phyloP scores from a whole-genome alignment of 768 basidiomycete genomes.

The Mycena capillaripes region DNA sequence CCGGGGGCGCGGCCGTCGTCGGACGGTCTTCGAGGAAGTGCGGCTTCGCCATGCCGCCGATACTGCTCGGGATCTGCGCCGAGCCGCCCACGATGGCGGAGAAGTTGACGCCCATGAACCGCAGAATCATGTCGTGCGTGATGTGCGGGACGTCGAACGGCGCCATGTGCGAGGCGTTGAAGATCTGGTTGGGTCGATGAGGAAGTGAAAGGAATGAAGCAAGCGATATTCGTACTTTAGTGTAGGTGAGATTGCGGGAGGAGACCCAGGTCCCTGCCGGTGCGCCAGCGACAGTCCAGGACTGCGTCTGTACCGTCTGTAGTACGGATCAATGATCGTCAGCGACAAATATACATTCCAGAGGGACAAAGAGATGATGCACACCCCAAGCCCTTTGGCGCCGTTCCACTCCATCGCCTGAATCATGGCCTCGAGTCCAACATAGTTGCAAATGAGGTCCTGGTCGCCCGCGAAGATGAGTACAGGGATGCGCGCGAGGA shows the following conservation, averaged over 20 bases:
- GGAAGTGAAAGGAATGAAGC: background rate
- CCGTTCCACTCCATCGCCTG: conserved; percentile 90
- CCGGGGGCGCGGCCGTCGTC: conserved; percentile 49
- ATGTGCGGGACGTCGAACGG: conserved; percentile 89
- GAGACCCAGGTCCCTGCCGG: conserved; percentile 93
- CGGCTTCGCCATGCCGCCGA: conserved; percentile 83
- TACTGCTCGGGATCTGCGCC: conserved; percentile 82
- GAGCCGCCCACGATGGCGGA: conserved; percentile 84
- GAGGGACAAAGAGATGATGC: conserved; percentile 45
- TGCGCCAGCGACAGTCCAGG: conserved; percentile 81
- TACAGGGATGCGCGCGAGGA: conserved; percentile 87
- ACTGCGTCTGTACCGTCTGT: conserved; percentile 76
- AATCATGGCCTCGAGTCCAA: conserved; percentile 91
- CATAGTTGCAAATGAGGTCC: conserved; percentile 96
- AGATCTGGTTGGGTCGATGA: conserved; percentile 76
- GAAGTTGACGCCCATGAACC: conserved; percentile 96
- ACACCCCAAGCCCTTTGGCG: conserved; percentile 84
- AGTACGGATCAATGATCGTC: conserved; percentile 28
- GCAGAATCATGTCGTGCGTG: conserved; percentile 97
- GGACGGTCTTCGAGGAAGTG: conserved; percentile 64
- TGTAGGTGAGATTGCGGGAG: conserved; percentile 92
- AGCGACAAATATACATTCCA: conserved; percentile 1
- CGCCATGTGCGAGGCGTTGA: conserved; percentile 97
- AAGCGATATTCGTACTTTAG: conserved; percentile 68
- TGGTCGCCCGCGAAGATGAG: conserved; percentile 95